Evolutionary conservation across 495 filamentous ascomycete genomes (phyloP), one percentile per base, ranked within the genome.

Genomic region (Coniosporium apollinis): DNA sequence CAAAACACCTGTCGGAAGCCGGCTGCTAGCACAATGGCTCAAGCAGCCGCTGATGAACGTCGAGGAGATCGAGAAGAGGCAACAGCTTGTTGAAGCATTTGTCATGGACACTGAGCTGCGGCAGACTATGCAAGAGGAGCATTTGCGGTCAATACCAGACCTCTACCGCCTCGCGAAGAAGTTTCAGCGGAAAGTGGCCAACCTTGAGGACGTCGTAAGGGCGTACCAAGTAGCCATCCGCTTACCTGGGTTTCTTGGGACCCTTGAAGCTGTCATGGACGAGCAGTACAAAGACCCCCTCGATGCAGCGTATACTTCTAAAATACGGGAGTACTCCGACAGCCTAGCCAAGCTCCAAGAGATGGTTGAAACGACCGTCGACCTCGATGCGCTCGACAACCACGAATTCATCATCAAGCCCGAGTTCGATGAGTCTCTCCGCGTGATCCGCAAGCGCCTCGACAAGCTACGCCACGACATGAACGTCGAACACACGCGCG

Each of bases 331-430:
- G 37, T 72, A 80, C 42, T 80, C 77, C 5, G 76, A 87, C 45
- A 82, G 75, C 51, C 61, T 96, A 29, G 72, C 67, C 17, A 92
- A 83, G 55, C 61, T 99, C 21, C 82, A 89, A 45, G 89, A 99
- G 50, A 92, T 99, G 82, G 91, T 99, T 9, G 89, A 99, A 57
- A 94, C 89, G 2, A 96, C 89, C 0, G 87, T 99, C 34, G 89
- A 99, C 47, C 73, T 99, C 0, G 83, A 91, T 35, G 89, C 89
- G 5, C 67, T 96, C 26, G 87, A 96, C 41, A 86, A 89, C 49
- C 89, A 99, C 50, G 89, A 99, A 56, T 99, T 86, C 55, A 85
- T 91, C 47, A 96, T 99, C 64, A 99, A 96, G 58, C 84, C 89
- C 1, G 91, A 96, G 48, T 99, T 94, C 41, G 91, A 94, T 45